Conservation (phyloP, 768 basidiomycete species). For the Hygrophorus russula region DNA sequence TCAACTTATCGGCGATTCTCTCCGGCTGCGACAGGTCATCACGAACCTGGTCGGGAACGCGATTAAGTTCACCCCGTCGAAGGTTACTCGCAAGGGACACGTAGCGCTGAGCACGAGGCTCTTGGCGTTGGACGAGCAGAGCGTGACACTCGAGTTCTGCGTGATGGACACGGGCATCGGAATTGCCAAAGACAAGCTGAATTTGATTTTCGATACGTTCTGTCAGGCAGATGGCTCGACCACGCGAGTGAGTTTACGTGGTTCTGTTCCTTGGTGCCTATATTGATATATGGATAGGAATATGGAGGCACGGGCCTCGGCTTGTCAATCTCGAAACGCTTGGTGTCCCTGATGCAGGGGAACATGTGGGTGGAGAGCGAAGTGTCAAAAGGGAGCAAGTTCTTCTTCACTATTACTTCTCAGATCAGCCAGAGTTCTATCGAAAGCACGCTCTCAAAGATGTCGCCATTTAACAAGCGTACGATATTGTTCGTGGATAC, state of each 20-base stretch:
- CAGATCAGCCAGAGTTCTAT: conserved; percentile 67
- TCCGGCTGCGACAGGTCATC: conserved; percentile 90
- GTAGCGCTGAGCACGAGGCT: conserved; percentile 84
- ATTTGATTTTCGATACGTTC: conserved; percentile 98
- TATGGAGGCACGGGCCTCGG: conserved; percentile 97
- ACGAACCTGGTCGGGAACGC: conserved; percentile 94
- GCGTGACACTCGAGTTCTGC: conserved; percentile 90
- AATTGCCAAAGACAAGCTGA: conserved; percentile 96
- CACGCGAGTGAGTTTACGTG: conserved; percentile 52
- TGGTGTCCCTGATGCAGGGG: conserved; percentile 95
- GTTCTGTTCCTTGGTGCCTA: conserved; percentile 4
- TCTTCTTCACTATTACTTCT: conserved; percentile 94
- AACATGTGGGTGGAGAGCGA: conserved; percentile 99
- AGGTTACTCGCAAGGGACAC: conserved; percentile 69
- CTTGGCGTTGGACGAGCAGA: conserved; percentile 67
- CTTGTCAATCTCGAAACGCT: conserved; percentile 92
- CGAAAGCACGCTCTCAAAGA: conserved; percentile 65
- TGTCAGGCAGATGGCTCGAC: conserved; percentile 98
- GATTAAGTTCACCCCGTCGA: conserved; percentile 90
- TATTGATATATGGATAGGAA: conserved; percentile 40
- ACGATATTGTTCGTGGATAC: conserved; percentile 92
- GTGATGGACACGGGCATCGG: conserved; percentile 98
- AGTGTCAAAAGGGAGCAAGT: conserved; percentile 83
- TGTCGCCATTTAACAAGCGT: conserved; percentile 78
- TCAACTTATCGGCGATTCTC: conserved; percentile 92